These are phyloP conservation scores for Boletellus ananiceps DNA, from an alignment of 768 basidiomycete species.

Conservation along the genomic window DNA sequence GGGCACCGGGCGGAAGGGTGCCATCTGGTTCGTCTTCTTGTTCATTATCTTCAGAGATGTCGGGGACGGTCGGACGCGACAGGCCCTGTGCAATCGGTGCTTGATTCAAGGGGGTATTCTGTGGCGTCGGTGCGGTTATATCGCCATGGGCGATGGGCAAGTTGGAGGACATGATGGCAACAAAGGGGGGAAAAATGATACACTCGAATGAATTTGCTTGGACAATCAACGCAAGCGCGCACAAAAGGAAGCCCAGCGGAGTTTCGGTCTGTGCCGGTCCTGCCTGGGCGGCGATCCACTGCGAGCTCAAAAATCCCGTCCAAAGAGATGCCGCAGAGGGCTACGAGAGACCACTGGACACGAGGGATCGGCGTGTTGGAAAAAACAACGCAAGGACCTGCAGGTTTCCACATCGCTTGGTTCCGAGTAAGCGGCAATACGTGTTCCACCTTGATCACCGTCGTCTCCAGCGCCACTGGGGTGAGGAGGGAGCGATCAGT, in stretches of 20 bases:
- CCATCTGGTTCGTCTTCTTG: conserved; percentile 55
- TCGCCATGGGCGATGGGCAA: conserved; percentile 57
- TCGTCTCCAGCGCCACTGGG: too few relatives aligned
- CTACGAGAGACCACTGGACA: background rate
- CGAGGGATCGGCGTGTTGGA: background rate
- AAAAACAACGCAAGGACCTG: too few relatives aligned
- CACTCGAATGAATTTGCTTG: conserved; percentile 14
- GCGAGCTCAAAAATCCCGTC: too few relatives aligned
- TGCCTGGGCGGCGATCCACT: too few relatives aligned
- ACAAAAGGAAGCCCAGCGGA: conserved; percentile 29
- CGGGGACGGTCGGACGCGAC: conserved; percentile 84
- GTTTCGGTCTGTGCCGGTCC: conserved; percentile 33
- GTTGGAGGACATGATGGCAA: conserved; percentile 58
- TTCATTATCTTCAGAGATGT: conserved; percentile 80
- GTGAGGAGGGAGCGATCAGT: too few relatives aligned
- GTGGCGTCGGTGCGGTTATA: conserved; percentile 86
- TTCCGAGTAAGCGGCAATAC: too few relatives aligned
- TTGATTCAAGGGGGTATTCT: conserved; percentile 84
- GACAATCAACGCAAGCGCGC: conserved; percentile 23
- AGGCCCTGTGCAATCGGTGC: conserved; percentile 76
- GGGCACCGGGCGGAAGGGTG: conserved; percentile 40
- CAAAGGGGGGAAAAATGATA: conserved; percentile 21
- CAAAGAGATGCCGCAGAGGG: too few relatives aligned
- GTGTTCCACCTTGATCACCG: too few relatives aligned
- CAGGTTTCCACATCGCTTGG: too few relatives aligned